Conservation (phyloP, 192 early-diverging fungal species). For the Coemansia guatemalensis region DNA sequence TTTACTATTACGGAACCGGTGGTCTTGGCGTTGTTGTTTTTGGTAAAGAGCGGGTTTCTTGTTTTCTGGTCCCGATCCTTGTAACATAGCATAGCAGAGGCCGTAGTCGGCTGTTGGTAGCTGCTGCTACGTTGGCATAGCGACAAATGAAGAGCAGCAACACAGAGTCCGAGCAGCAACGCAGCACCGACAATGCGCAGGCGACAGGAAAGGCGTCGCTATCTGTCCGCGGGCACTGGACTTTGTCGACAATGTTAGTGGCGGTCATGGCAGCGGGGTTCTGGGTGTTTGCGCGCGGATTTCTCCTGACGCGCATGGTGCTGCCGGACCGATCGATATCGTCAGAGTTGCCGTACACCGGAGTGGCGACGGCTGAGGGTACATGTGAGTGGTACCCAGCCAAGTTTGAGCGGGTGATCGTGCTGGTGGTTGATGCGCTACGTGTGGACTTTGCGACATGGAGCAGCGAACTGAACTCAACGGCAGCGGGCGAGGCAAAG, state of each 20-base stretch:
- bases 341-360: conserved; percentile 12
- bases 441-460: conserved; percentile 64
- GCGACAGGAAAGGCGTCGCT: background rate
- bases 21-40: no score
- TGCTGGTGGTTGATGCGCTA: conserved; percentile 74
- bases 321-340: conserved; percentile 57
- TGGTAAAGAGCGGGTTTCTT: no score
- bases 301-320: conserved; percentile 67
- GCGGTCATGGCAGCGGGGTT: conserved; percentile 43
- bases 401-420: conserved; percentile 61
- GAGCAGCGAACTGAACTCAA: conserved; percentile 41
- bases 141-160: no score
- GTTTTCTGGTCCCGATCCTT: no score
- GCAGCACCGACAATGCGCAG: no score
- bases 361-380: background rate
- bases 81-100: no score
- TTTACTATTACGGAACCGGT: no score
- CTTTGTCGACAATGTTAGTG: conserved; percentile 18
- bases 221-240: conserved; percentile 32
- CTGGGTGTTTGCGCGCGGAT: conserved; percentile 71
- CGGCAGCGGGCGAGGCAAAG: conserved; percentile 8
- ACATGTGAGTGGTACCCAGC: conserved; percentile 39
- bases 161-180: no score
- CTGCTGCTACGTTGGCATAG: no score
- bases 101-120: no score